Conservation (phyloP, 2,329 filamentous ascomycete species). For the Alternaria sp. region DNA sequence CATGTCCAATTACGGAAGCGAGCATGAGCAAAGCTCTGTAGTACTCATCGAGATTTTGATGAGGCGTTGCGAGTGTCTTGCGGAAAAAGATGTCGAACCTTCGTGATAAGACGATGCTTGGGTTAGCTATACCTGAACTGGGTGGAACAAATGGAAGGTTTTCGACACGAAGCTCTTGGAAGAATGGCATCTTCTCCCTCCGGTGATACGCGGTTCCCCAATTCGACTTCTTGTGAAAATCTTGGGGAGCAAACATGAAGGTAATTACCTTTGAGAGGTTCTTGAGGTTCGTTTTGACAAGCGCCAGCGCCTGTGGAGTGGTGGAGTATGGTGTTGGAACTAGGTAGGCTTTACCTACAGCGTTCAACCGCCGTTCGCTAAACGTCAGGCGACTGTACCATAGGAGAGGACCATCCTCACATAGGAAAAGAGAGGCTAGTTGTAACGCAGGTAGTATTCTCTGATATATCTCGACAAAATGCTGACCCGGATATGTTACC, state of each 20-base stretch:
- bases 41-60: neutral
- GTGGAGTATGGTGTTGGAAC: neutral
- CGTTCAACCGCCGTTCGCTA: slow-evolving; percentile 10
- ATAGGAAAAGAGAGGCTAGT: slow-evolving; percentile 25
- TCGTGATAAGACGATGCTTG: neutral
- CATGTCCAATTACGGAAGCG: slow-evolving; percentile 26
- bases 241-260: slow-evolving; percentile 24
- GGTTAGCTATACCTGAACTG: neutral
- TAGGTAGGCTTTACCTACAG: slow-evolving; percentile 11
- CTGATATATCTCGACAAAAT: slow-evolving; percentile 5
- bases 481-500: slow-evolving; percentile 23
- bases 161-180: slow-evolving; percentile 1
- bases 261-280: slow-evolving; percentile 17
- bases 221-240: neutral
- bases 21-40: slow-evolving; percentile 25
- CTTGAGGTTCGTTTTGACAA: slow-evolving; percentile 17
- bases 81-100: neutral
- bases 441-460: slow-evolving; percentile 19
- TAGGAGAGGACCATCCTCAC: slow-evolving; percentile 22
- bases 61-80: neutral
- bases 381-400: slow-evolving; percentile 31
- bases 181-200: slow-evolving; percentile 7
- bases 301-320: neutral
- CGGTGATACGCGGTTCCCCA: slow-evolving; percentile 15
- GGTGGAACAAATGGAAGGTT: neutral